Conservation (phyloP, 2,329 filamentous ascomycete genomes). For the Arthrinium puccinioides region DNA sequence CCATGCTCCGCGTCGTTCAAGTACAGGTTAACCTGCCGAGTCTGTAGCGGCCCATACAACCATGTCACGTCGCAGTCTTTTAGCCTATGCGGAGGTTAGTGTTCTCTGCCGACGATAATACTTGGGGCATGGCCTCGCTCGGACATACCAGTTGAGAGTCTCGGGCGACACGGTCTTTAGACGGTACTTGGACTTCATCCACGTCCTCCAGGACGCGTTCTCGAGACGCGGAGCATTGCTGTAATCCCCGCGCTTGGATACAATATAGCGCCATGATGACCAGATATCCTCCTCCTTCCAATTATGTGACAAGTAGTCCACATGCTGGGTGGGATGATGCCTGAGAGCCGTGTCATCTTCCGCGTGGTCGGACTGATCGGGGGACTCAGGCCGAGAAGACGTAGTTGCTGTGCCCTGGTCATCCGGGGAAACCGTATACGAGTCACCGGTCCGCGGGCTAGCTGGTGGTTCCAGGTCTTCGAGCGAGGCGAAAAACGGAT, state of each 20-base stretch:
- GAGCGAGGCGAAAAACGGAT: slow-evolving; percentile 37
- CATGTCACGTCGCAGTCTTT: slow-evolving; percentile 97
- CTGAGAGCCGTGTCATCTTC: slow-evolving; percentile 75
- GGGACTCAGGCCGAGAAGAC: slow-evolving; percentile 50
- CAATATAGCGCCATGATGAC: slow-evolving; percentile 93
- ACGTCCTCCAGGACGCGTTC: slow-evolving; percentile 95
- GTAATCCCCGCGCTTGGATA: slow-evolving; percentile 70
- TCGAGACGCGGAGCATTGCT: slow-evolving; percentile 77
- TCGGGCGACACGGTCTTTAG: slow-evolving; percentile 85
- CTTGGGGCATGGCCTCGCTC: too few species aligned
- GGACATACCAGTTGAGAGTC: slow-evolving; percentile 78
- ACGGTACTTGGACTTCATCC: slow-evolving; percentile 87
- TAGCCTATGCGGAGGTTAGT: slow-evolving; percentile 53
- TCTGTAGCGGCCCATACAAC: slow-evolving; percentile 90
- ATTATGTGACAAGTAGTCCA: slow-evolving; percentile 91
- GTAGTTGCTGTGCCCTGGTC: slow-evolving; percentile 43
- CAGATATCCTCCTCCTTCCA: slow-evolving; percentile 96
- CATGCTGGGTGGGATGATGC: slow-evolving; percentile 72
- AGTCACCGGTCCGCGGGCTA: slow-evolving; percentile 42
- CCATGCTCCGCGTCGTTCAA: slow-evolving; percentile 31
- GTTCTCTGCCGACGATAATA: too few species aligned
- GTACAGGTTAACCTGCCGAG: slow-evolving; percentile 51
- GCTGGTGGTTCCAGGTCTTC: slow-evolving; percentile 44
- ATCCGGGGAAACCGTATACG: slow-evolving; percentile 45
- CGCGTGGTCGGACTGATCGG: slow-evolving; percentile 51